Base-by-base conservation (phyloP, 2,329 filamentous ascomycete species). In the Phyllosticta citriasiana region DNA sequence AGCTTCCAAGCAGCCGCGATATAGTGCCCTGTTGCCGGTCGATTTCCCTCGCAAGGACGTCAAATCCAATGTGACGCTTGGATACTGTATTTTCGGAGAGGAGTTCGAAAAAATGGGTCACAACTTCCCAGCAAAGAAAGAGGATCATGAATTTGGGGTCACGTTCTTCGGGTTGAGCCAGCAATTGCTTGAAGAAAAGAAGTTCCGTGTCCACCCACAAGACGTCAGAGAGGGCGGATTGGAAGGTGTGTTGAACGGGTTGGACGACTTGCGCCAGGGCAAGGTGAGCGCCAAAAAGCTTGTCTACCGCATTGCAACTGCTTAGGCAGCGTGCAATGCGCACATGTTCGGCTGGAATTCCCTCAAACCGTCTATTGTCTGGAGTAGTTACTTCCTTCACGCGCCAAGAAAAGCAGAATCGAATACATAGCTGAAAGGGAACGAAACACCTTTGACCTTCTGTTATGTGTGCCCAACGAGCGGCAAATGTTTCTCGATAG, bases 21-120 rank as follows among this genome's bases (percentile, higher is more conserved):
- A 79, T 68, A 71, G 71, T 12, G 70, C 74, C 22, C 70, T 82
- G 30, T 70, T 80, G 5, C 68, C 76, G 14, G 61, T 73, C 2
- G 67, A 73, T 16, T 72, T 77, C 35, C 70, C 74, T 0, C 71
- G 80, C 14, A 66, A 72, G 14, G 76, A 77, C 52, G 75, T 80
- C 47, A 78, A 79, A 65, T 69, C 73, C 22, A 73, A 72, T 25
- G 66, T 66, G 10, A 78, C 74, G 2, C 63, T 79, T 4, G 78
- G 67, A 2, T 79, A 79, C 65, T 79, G 76, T 0, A 69, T 74
- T 33, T 65, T 74, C 6, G 77, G 77, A 5, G 77, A 79, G 60
- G 64, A 64, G 12, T 75, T 75, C 63, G 67, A 66, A 14, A 57
- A 57, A 51, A 58, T 62, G 35, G 53, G 53, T 2, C 50, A 33